A percentile compares a stretch with the other conserved stretches of the same genome.
phyloP scores from a whole-genome alignment of 2,329 filamentous ascomycete genomes.

The Curvularia eragrostidis region DNA sequence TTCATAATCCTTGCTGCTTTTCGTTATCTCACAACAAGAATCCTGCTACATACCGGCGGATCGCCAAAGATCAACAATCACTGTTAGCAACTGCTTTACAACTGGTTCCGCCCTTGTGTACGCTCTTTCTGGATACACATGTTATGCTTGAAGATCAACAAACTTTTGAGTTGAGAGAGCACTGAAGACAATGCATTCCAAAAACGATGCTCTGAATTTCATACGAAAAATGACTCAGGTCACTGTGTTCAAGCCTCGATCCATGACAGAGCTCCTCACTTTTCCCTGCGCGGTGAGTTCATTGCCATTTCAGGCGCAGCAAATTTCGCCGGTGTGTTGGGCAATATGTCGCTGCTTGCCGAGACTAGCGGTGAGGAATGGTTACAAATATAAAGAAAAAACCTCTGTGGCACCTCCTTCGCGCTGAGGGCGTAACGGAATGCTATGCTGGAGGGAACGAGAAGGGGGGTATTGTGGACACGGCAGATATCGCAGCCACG shows the following conservation, averaged over 20 bases:
- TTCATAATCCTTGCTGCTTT: neutral
- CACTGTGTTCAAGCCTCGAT: no score
- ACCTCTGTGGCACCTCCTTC: conserved; percentile 49
- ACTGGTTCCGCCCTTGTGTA: neutral
- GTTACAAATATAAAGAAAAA: conserved; percentile 38
- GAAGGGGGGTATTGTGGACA: conserved; percentile 12
- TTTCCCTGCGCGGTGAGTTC: neutral
- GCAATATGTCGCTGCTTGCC: neutral
- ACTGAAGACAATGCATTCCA: neutral
- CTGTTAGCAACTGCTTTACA: neutral
- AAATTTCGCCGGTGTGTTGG: conserved; percentile 48
- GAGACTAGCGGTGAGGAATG: conserved; percentile 22
- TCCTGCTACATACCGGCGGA: neutral
- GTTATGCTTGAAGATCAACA: neutral
- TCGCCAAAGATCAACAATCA: neutral
- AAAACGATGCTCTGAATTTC: neutral
- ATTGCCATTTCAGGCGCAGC: conserved; percentile 39
- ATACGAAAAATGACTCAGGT: neutral
- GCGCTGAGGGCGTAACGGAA: conserved; percentile 34
- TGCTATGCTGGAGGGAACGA: conserved; percentile 28
- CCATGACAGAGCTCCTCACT: neutral
- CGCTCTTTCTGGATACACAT: neutral
- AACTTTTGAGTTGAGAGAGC: neutral
- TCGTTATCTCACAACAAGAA: neutral
- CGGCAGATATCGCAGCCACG: conserved; percentile 54